phyloP scores from a whole-genome alignment of 1,284 basidiomycete species.

The Cerioporus squamosus region DNA sequence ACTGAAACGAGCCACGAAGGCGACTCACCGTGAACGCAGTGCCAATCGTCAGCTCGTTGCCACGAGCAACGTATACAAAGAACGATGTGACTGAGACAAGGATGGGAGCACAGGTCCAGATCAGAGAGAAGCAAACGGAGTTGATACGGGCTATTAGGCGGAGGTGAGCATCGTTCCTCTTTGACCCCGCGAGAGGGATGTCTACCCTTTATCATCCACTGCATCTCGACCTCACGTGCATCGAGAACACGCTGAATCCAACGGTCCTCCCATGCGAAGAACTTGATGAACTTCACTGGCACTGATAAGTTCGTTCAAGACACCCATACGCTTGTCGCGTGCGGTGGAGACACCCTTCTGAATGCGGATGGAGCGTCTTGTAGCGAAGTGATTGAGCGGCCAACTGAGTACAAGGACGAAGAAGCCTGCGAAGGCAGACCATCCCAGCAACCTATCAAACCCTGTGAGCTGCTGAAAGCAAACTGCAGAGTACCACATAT shows the following conservation, averaged over 20 bases:
- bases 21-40: conserved; percentile 70
- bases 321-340: conserved; percentile 84
- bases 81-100: conserved; percentile 74
- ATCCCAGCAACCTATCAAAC: conserved; percentile 72
- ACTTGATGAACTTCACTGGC: conserved; percentile 88
- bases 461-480: conserved; percentile 7
- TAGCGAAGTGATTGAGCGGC: conserved; percentile 74
- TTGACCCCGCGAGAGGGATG: not conserved
- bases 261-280: conserved; percentile 82
- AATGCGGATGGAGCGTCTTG: conserved; percentile 67
- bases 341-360: conserved; percentile 75
- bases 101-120: conserved; percentile 72
- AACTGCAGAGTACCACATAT: not conserved
- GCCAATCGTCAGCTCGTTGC: conserved; percentile 67
- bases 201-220: conserved; percentile 72
- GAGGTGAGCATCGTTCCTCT: not conserved
- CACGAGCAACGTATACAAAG: conserved; percentile 61
- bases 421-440: conserved; percentile 86
- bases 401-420: conserved; percentile 74
- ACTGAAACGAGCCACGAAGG: not conserved
- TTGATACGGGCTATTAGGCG: conserved; percentile 59
- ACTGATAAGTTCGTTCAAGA: conserved; percentile 85
- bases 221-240: conserved; percentile 63
- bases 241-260: conserved; percentile 70
- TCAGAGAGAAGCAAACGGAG: conserved; percentile 60